Conservation (phyloP, 352 stramenopile species). For the Globisporangium cylindrosporum region DNA sequence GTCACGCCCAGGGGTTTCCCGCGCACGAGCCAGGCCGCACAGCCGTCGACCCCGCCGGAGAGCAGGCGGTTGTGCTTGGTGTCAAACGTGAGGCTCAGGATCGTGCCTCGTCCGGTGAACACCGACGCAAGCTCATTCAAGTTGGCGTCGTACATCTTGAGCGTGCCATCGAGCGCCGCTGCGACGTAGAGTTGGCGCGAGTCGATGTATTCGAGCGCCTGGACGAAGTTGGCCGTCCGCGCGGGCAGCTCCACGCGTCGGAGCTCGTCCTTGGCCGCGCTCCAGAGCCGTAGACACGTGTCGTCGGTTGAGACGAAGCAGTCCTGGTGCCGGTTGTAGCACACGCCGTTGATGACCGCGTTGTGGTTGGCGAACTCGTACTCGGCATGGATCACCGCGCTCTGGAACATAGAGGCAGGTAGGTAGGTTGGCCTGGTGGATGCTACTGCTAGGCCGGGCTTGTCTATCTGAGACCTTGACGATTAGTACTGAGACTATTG, state of each 20-base stretch:
- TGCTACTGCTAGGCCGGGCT: neutral
- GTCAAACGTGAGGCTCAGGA: conserved; percentile 61
- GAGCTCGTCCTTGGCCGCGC: conserved; percentile 26
- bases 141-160: conserved; percentile 56
- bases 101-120: conserved; percentile 41
- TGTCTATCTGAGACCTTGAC: neutral
- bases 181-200: conserved; percentile 61
- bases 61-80: conserved; percentile 45
- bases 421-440: neutral
- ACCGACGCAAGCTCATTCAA: conserved; percentile 60
- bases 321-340: conserved; percentile 67
- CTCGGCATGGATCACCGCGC: conserved; percentile 65
- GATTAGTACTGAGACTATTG: neutral
- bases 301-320: conserved; percentile 65
- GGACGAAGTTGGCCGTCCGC: conserved; percentile 58
- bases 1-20: conserved; percentile 28
- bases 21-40: conserved; percentile 53
- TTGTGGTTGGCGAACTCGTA: conserved; percentile 59
- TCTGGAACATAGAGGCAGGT: conserved; percentile 50
- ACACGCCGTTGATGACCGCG: conserved; percentile 50
- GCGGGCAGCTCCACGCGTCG: conserved; percentile 48
- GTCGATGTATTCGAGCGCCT: conserved; percentile 59
- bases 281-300: conserved; percentile 47
- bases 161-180: conserved; percentile 54
- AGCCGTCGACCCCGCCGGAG: conserved; percentile 62